Conservation (phyloP, 148 eudicot genomes). For the Camellia sinensis region DNA sequence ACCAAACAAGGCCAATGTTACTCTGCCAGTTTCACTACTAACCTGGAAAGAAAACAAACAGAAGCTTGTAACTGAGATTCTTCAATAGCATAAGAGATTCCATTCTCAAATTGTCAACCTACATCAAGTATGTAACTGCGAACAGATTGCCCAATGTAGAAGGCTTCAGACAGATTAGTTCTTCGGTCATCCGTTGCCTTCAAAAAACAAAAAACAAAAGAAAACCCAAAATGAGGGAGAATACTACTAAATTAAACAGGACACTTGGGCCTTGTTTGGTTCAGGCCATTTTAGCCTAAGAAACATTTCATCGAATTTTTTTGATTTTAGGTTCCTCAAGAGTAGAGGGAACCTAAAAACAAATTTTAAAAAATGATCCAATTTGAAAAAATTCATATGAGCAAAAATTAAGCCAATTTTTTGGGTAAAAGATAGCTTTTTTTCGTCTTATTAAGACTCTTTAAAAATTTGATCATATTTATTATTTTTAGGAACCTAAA, state of each 20-base stretch:
- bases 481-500: too few relatives aligned
- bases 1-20: too few relatives aligned
- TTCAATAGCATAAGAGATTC: background rate
- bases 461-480: too few relatives aligned
- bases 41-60: conserved; percentile 38
- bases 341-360: too few relatives aligned
- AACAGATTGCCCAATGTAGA: conserved; percentile 87
- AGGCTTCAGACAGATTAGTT: conserved; percentile 54
- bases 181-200: conserved; percentile 71
- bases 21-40: conserved; percentile 49
- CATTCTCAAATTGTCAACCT: conserved; percentile 15
- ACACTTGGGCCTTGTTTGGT: background rate
- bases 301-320: too few relatives aligned
- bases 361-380: too few relatives aligned
- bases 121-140: conserved; percentile 71
- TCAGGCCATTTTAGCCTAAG: too few relatives aligned
- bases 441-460: too few relatives aligned
- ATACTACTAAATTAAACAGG: background rate
- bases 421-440: too few relatives aligned
- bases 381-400: too few relatives aligned
- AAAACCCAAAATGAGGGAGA: background rate
- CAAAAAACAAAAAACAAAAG: conserved; percentile 10
- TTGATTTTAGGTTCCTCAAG: too few relatives aligned
- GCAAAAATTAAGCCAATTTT: too few relatives aligned
- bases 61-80: conserved; percentile 3